Evolutionary conservation across 306 rosid genomes (phyloP), one percentile per base, ranked within the genome.

Genomic region (Acacia melanoxylon): DNA sequence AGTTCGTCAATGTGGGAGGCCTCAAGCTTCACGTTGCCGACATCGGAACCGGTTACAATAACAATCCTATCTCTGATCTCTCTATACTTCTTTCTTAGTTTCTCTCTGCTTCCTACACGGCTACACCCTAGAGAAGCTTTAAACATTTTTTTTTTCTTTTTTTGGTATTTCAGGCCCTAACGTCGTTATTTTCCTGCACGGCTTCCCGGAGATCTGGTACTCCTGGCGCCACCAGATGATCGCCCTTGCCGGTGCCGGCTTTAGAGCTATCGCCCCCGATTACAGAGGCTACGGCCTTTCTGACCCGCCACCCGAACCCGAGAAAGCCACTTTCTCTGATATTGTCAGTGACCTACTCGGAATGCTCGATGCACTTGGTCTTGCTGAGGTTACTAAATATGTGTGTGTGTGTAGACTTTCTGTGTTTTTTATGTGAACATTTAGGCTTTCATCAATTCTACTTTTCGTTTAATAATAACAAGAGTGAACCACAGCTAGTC

Each of bases 161-260:
- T n/a, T 2, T 17, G 27, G 45, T 16, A 16, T 67, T 75, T 46
- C 84, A 82, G 93, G 89, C 35, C 84, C 89, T 2, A 89, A 87
- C 42, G 92, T 86, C 61, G 91, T 83, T 46, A 83, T 91, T 10
- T 87, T 89, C 72, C 85, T 91, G 1, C 90, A 87, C 65, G 92
- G 94, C 1, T 89, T 91, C 44, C 92, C 91, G 10, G 91, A 91
- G 87, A 89, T 91, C 40, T 91, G 94, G 92, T 91, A 87, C 86
- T 74, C 89, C 2, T 91, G 92, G 94, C 84, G 94, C 63, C 88
- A 89, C 85, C 94, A 91, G 84, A 83, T 87, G 89, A 73, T 89
- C 44, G 90, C 87, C n/a, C 56, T 87, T 2, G 89, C 94, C 66
- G 27, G 56, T 9, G 83, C 90, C 33, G 90, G 94, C 3, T 89